phyloP scores from a whole-genome alignment of 768 basidiomycete species.

The Podaxis sp. region DNA sequence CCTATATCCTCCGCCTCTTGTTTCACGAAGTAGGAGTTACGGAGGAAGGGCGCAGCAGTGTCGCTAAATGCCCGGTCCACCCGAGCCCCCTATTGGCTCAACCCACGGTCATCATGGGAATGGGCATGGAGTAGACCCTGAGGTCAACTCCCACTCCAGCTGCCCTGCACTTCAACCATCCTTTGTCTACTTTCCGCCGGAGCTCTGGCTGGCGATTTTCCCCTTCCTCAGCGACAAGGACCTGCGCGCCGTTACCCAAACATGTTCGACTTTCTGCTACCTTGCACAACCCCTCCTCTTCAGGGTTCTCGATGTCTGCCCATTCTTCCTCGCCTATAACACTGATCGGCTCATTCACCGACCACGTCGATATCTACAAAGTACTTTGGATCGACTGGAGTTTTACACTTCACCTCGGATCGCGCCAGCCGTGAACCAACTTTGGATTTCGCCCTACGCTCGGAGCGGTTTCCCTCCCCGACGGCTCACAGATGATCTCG shows the following conservation, averaged over 20 bases:
- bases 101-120: neutral
- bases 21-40: neutral
- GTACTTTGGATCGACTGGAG: constrained; percentile 28
- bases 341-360: constrained; percentile 26
- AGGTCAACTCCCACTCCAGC: neutral
- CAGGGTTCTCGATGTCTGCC: constrained; percentile 33
- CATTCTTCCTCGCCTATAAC: constrained; percentile 34
- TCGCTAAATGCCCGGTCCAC: neutral
- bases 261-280: constrained; percentile 30
- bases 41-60: neutral
- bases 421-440: constrained; percentile 32
- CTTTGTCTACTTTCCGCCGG: constrained; percentile 25
- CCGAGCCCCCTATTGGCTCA: neutral
- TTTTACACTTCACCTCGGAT: constrained; percentile 34
- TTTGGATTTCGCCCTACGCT: constrained; percentile 37
- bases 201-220: constrained; percentile 37
- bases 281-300: constrained; percentile 39
- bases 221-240: constrained; percentile 28
- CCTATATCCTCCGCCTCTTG: neutral
- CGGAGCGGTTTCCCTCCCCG: constrained; percentile 28
- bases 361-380: constrained; percentile 29
- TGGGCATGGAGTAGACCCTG: neutral
- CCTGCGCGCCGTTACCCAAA: constrained; percentile 30
- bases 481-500: constrained; percentile 30
- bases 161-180: neutral